Conservation (phyloP, 2,329 filamentous ascomycete genomes). For the Apiospora marii region DNA sequence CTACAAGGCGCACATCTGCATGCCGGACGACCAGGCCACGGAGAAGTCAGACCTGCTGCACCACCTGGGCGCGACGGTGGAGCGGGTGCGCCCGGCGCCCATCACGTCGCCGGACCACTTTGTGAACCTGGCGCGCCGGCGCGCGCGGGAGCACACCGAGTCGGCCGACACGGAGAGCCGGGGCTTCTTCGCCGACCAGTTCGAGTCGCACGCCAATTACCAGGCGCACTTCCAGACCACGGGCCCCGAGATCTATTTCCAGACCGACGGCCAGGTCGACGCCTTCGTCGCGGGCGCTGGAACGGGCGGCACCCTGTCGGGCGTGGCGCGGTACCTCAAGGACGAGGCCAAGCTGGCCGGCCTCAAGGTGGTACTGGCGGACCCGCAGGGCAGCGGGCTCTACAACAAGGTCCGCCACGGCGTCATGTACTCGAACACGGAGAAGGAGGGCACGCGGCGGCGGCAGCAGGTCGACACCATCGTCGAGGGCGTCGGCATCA, state of each 20-base stretch:
- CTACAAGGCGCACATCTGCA: slow-evolving; percentile 94
- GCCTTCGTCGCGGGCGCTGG: slow-evolving; percentile 94
- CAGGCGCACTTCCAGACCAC: slow-evolving; percentile 82
- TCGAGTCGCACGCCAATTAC: slow-evolving; percentile 91
- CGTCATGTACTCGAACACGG: slow-evolving; percentile 92
- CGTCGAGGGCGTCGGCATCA: slow-evolving; percentile 95
- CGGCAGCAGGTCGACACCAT: slow-evolving; percentile 94
- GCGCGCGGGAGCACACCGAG: slow-evolving; percentile 77
- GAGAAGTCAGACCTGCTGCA: slow-evolving; percentile 91
- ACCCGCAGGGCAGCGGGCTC: slow-evolving; percentile 92
- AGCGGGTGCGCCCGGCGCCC: slow-evolving; percentile 87
- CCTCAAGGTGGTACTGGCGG: slow-evolving; percentile 81
- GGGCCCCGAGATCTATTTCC: slow-evolving; percentile 86
- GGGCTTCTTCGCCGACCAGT: slow-evolving; percentile 96
- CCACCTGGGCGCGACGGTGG: slow-evolving; percentile 91
- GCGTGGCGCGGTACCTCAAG: slow-evolving; percentile 85
- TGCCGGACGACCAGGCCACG: slow-evolving; percentile 88
- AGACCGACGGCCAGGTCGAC: slow-evolving; percentile 77
- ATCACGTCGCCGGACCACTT: slow-evolving; percentile 95
- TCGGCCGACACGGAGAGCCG: slow-evolving; percentile 66
- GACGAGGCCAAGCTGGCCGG: slow-evolving; percentile 64
- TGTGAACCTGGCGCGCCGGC: slow-evolving; percentile 85
- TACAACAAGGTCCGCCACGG: slow-evolving; percentile 93
- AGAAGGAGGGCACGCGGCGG: slow-evolving; percentile 88
- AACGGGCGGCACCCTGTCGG: slow-evolving; percentile 92